phyloP scores from a whole-genome alignment of 108 stramenopile genomes.

The Chaetoceros tenuissimus region DNA sequence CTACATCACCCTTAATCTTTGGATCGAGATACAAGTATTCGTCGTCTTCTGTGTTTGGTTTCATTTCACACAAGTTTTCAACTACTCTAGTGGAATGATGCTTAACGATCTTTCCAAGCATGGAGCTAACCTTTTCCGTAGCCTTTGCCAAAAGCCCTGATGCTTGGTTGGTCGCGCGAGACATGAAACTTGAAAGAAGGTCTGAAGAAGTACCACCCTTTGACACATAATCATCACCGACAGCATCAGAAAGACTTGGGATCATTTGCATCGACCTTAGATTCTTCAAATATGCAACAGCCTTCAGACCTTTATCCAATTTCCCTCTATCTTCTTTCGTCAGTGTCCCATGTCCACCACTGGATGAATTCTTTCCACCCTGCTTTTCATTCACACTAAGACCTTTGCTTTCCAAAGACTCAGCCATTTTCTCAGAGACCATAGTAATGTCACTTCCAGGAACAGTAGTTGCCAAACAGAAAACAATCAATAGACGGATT shows the following conservation, averaged over 20 bases:
- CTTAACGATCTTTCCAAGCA: slow-evolving; percentile 82
- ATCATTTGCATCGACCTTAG: slow-evolving; percentile 85
- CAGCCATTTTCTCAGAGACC: slow-evolving; percentile 60
- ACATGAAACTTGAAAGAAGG: slow-evolving; percentile 77
- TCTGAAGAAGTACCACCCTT: slow-evolving; percentile 11
- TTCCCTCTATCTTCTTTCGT: slow-evolving; percentile 42
- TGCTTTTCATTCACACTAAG: slow-evolving; percentile 7
- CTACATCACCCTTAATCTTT: slow-evolving; percentile 83
- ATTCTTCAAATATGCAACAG: slow-evolving; percentile 72
- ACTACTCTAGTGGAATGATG: slow-evolving; percentile 86
- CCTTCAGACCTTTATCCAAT: slow-evolving; percentile 53
- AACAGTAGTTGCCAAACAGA: slow-evolving; percentile 62
- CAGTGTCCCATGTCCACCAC: slow-evolving; percentile 37
- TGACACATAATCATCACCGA: slow-evolving; percentile 7
- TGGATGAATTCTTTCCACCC: slow-evolving; percentile 11
- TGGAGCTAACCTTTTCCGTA: slow-evolving; percentile 80
- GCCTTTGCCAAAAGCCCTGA: slow-evolving; percentile 90
- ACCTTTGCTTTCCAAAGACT: slow-evolving; percentile 52
- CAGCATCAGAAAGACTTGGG: slow-evolving; percentile 13
- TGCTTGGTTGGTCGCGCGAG: slow-evolving; percentile 83
- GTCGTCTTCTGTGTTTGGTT: slow-evolving; percentile 89
- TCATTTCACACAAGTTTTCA: slow-evolving; percentile 87
- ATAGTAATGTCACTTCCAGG: slow-evolving; percentile 74
- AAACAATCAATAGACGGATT: slow-evolving; percentile 84
- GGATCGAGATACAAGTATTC: slow-evolving; percentile 92